Base-by-base conservation (phyloP, 176 grass and related monocot genomes). In the Guadua angustifolia region DNA sequence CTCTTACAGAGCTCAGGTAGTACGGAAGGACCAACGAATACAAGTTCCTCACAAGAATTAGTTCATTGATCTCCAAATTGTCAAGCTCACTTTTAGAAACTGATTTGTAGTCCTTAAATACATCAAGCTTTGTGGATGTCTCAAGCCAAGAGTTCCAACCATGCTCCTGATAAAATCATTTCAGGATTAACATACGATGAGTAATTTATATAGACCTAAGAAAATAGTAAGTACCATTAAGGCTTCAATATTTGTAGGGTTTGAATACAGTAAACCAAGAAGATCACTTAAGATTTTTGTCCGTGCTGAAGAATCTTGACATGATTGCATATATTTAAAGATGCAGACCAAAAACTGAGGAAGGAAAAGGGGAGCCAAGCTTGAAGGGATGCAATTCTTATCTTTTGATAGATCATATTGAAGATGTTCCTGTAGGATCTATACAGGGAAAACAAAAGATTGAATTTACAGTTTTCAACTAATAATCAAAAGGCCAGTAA, bases 1-100 rank as follows among this genome's bases (percentile, higher is more conserved):
- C 95, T 92, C 89, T 97, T 55, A 97, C 88, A 19, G 89, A 97
- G 83, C 85, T 91, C 62, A 97, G 81, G 86, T 76, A 97, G 66
- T 97, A 91, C 25, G 86, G 88, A 63, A 97, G 92, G 74, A 92
- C 92, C 38, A 94, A 66, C 0, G 90, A 89, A 83, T 97, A 97
- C 85, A 97, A 81, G 79, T 92, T 94, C 90, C 86, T 94, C 72
- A 74, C 81, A 57, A 97, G 95, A 80, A 91, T 88, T 74, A 92
- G 69, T 80, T 97, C 95, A 81, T 80, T 71, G 39, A 69, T 79
- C 50, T 89, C 78, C 87, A 77, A 52, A 84, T 79, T 83, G 39
- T 87, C 79, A 77, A 65, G 16, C 72, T 84, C 46, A 25, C 36
- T 36, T 85, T 81, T 87, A 72, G 76, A 64, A 68, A 90, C 51